These are phyloP conservation scores for Xylaria telfairii DNA, from an alignment of 495 filamentous ascomycete genomes.

Conservation along the genomic window DNA sequence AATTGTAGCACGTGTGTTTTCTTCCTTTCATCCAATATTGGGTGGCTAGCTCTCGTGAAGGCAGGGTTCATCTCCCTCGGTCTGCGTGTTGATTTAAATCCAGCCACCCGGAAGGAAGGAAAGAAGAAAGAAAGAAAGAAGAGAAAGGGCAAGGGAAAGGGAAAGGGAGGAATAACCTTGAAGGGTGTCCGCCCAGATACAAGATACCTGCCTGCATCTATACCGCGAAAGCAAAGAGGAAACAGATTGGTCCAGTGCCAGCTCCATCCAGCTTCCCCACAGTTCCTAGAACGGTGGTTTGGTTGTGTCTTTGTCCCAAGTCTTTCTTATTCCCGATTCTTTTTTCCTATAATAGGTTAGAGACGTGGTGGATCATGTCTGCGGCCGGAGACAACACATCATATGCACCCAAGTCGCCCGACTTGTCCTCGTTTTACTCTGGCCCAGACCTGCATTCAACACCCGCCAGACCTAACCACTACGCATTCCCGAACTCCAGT, in stretches of 20 bases:
- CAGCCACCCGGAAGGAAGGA: conserved; percentile 5
- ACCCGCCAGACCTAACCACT: background rate
- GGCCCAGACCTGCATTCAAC: conserved; percentile 23
- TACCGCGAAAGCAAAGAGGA: background rate
- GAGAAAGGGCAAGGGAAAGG: too few species aligned
- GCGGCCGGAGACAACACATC: conserved; percentile 42
- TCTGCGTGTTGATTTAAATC: conserved; percentile 5
- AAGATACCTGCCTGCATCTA: conserved; percentile 1
- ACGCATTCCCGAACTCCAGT: conserved; percentile 30
- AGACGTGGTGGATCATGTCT: conserved; percentile 44
- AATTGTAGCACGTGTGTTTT: conserved; percentile 24
- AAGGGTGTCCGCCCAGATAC: background rate
- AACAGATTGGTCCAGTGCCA: background rate
- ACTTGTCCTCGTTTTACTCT: conserved; percentile 59
- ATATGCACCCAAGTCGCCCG: conserved; percentile 63
- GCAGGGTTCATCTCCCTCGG: conserved; percentile 1
- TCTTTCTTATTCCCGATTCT: conserved; percentile 6
- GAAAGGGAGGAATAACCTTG: conserved; percentile 10
- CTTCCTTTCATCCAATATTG: conserved; percentile 9
- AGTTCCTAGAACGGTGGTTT: conserved; percentile 24
- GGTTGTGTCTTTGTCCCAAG: conserved; percentile 16
- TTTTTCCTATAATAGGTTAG: conserved; percentile 14
- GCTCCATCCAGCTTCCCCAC: conserved; percentile 1
- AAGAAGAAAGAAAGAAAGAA: too few species aligned
- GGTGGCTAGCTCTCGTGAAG: conserved; percentile 14